Evolutionary conservation across 176 grass and related monocot species (phyloP).

Genomic region (Thalia dealbata): DNA sequence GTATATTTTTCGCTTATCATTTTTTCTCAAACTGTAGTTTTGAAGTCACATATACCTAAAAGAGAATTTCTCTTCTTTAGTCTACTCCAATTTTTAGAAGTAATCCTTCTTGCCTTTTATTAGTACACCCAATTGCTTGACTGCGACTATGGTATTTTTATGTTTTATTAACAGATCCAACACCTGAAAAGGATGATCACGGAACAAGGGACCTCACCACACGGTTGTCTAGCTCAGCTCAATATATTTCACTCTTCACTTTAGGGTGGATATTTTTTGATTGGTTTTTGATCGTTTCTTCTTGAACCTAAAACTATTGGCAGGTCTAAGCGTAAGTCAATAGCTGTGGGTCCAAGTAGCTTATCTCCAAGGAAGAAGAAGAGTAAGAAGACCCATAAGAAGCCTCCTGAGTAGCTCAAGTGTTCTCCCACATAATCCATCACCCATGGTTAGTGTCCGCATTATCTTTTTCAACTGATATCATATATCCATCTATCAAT

Average conservation of each 20-base stretch:
- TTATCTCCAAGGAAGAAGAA: conserved; percentile 93
- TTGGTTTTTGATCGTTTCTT: not conserved
- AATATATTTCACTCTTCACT: not conserved
- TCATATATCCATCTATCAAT: no score
- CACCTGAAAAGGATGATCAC: conserved; percentile 39
- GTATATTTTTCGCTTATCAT: not conserved
- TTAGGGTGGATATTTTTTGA: not conserved
- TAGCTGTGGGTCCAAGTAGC: conserved; percentile 64
- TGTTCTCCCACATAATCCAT: not conserved
- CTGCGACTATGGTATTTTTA: not conserved
- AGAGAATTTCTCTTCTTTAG: not conserved
- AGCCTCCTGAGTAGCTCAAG: not conserved
- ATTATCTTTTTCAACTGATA: no score
- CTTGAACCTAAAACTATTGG: not conserved
- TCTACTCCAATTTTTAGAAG: not conserved
- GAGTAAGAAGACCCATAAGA: conserved; percentile 23
- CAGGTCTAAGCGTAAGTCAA: conserved; percentile 62
- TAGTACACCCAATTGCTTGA: not conserved
- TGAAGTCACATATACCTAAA: no score
- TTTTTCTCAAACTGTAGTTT: no score
- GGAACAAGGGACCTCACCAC: conserved; percentile 50
- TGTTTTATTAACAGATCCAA: conserved; percentile 8
- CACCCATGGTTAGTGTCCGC: not conserved
- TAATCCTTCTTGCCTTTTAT: not conserved
- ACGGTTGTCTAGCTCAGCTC: conserved; percentile 13